Conservation (phyloP, 2,329 filamentous ascomycete genomes). For the Colletotrichum musae region DNA sequence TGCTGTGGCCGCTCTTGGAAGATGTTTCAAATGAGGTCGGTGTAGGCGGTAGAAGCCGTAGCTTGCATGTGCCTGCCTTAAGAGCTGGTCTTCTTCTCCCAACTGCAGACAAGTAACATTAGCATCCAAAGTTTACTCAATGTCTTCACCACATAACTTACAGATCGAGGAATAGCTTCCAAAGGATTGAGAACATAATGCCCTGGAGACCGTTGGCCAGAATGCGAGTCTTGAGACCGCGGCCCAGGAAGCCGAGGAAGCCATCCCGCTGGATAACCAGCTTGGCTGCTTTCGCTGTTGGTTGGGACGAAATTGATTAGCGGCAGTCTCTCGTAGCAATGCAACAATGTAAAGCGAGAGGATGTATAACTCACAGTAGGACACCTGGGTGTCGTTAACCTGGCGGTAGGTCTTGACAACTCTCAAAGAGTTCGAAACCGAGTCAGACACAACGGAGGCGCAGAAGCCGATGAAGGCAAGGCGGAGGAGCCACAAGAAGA, state of each 20-base stretch:
- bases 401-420: conserved; percentile 66
- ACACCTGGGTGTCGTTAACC: conserved; percentile 63
- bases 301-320: neutral
- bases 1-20: no score
- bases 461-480: conserved; percentile 60
- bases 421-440: conserved; percentile 62
- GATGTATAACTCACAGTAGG: conserved; percentile 54
- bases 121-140: no score
- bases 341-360: no score
- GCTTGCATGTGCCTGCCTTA: neutral
- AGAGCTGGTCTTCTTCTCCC: conserved; percentile 37
- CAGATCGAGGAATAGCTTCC: conserved; percentile 65
- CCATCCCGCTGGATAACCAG: conserved; percentile 59
- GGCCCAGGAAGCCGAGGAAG: conserved; percentile 58
- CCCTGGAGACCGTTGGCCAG: conserved; percentile 64
- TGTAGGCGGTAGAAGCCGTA: neutral
- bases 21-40: neutral
- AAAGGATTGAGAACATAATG: conserved; percentile 62
- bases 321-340: neutral
- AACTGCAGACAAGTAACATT: neutral
- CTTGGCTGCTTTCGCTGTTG: conserved; percentile 58
- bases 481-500: conserved; percentile 59
- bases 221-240: conserved; percentile 63
- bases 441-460: conserved; percentile 61
- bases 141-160: conserved; percentile 47